Percentiles rank a stretch among this genome's conserved stretches.
These are phyloP conservation scores for Monosporascus sp. DNA, from an alignment of 2,329 filamentous ascomycete species.

Conservation along the genomic window DNA sequence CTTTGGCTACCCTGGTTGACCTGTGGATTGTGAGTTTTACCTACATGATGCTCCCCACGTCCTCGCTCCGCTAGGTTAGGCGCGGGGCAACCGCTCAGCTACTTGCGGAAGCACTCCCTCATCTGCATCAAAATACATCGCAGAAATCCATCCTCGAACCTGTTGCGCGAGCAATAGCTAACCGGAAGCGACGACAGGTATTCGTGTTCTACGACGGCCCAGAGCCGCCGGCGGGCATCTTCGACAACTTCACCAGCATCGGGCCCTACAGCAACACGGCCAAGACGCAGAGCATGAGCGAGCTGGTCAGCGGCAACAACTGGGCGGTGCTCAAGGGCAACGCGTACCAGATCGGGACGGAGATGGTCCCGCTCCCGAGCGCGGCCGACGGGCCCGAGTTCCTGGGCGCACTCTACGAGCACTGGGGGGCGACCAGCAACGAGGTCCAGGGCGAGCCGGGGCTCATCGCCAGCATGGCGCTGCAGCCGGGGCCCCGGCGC, in stretches of 20 bases:
- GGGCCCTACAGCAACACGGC: slow-evolving; percentile 37
- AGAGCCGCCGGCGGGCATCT: slow-evolving; percentile 44
- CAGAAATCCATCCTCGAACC: background rate
- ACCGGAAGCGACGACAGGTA: background rate
- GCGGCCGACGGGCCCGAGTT: slow-evolving; percentile 21
- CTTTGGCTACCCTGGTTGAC: slow-evolving; percentile 37
- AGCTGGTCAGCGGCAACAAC: slow-evolving; percentile 42
- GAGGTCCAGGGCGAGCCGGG: slow-evolving; percentile 19
- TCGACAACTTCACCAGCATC: slow-evolving; percentile 50
- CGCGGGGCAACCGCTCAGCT: too few relatives aligned
- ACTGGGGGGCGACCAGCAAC: slow-evolving; percentile 28
- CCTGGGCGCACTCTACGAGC: slow-evolving; percentile 25
- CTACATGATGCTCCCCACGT: too few relatives aligned
- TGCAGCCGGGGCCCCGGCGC: slow-evolving; percentile 34
- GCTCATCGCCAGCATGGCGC: slow-evolving; percentile 29
- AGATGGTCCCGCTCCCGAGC: slow-evolving; percentile 30
- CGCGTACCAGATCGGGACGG: slow-evolving; percentile 33
- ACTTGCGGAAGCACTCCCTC: too few relatives aligned
- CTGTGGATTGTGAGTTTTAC: slow-evolving; percentile 43
- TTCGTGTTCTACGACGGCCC: slow-evolving; percentile 61
- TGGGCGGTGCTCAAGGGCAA: slow-evolving; percentile 28
- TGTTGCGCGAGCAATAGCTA: background rate
- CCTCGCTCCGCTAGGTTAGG: too few relatives aligned
- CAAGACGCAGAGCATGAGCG: slow-evolving; percentile 42
- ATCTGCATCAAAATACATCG: too few relatives aligned